Evolutionary conservation across 345 rosid species (phyloP), one percentile per base, ranked within the genome.

Genomic region (Moringa oleifera): DNA sequence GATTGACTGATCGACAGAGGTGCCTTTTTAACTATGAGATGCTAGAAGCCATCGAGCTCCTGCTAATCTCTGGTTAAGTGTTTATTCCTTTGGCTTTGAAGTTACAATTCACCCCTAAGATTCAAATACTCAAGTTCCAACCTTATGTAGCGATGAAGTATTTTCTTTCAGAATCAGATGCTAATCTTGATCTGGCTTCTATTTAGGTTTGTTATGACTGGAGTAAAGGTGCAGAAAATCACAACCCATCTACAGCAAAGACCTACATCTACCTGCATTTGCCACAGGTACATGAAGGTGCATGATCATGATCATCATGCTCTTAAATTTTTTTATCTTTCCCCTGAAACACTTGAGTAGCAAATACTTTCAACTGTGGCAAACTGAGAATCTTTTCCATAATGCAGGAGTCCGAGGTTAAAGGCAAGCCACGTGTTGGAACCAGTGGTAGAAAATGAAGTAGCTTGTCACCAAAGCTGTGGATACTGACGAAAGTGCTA

Each of bases 191-290:
- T n/a, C 47, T 41, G 47, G 12, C 12, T 41, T 11, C 47, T 20
- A 49, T 62, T 6, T 36, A 94, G 99, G 83, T 79, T 15, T 91
- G 97, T 70, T 91, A 95, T 57, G 99, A 95, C 83, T 95, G 97
- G 99, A 80, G 96, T 64, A 95, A 95, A 69, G 89, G 91, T 66
- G 89, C 90, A 7, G 95, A 83, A 69, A 87, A 87, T 70, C 90
- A 87, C 69, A 87, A 85, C 76, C 95, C 95, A 17, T 78, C 88
- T 60, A 81, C 84, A 0, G 87, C 90, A 21, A 87, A 85, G 69
- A 63, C 68, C 41, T 66, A 71, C 62, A 85, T 87, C 31, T 85
- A 74, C 80, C 73, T 87, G 73, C 90, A 87, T 62, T 58, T 85
- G 25, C 88, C 87, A 16, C 85, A 78, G 89, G 93, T 86, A 60